Percentiles rank a stretch among this genome's conserved stretches.
Evolutionary conservation across 73 alveolate genomes (phyloP).

Genomic region (Uronychia setigera): DNA sequence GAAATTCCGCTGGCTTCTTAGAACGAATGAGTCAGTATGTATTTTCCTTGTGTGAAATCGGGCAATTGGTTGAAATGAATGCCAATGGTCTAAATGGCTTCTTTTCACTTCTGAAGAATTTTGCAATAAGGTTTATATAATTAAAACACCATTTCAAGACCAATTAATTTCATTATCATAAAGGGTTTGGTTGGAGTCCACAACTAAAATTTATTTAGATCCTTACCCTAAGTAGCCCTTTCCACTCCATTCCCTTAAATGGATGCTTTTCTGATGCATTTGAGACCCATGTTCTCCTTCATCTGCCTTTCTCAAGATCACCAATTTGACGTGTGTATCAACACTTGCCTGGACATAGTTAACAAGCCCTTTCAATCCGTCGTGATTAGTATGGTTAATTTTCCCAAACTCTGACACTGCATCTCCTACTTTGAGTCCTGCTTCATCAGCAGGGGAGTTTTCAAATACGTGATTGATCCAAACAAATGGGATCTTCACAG

Average conservation of each 20-base stretch:
- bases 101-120: too few species aligned
- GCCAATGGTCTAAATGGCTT: too few species aligned
- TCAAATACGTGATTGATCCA: constrained; percentile 84
- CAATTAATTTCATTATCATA: too few species aligned
- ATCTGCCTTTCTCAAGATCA: constrained; percentile 74
- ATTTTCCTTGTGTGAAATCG: too few species aligned
- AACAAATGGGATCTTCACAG: constrained; percentile 82
- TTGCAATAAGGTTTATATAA: too few species aligned
- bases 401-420: constrained; percentile 79
- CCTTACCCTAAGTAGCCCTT: constrained; percentile 91
- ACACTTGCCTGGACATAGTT: constrained; percentile 75
- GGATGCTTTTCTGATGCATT: constrained; percentile 61
- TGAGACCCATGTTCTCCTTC: constrained; percentile 67
- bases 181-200: too few species aligned
- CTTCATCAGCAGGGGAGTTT: constrained; percentile 89
- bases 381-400: constrained; percentile 69
- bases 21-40: too few species aligned
- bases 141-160: too few species aligned
- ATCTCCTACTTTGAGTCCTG: constrained; percentile 90
- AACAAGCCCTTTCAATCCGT: constrained; percentile 71
- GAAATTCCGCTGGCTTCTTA: too few species aligned
- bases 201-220: too few species aligned
- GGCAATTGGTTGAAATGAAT: too few species aligned
- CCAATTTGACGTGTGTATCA: constrained; percentile 71
- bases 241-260: constrained; percentile 91